Evolutionary conservation across 352 stramenopile genomes (phyloP).

Genomic region (Phytophthora citrophthora): DNA sequence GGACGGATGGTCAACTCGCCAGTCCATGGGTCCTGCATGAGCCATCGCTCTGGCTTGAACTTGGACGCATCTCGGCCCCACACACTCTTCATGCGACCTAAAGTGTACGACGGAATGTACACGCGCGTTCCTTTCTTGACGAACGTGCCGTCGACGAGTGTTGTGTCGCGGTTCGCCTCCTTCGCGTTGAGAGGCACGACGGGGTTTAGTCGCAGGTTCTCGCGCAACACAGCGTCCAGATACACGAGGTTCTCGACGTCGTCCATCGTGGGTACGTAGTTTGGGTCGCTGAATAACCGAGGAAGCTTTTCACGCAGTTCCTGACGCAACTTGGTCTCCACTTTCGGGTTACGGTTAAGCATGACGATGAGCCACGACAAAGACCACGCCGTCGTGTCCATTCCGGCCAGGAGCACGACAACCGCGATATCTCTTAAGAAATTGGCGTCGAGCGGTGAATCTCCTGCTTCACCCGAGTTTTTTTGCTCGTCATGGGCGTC

Average conservation of each 20-base stretch:
- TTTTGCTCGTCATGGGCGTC: constrained; percentile 35
- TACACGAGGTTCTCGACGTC: constrained; percentile 64
- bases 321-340: constrained; percentile 47
- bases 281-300: constrained; percentile 30
- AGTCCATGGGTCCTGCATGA: constrained; percentile 43
- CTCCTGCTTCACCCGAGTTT: constrained; percentile 15
- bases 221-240: constrained; percentile 60
- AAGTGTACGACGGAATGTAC: constrained; percentile 62
- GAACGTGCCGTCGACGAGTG: constrained; percentile 60
- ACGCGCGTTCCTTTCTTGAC: constrained; percentile 55
- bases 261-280: constrained; percentile 48
- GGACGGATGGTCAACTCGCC: constrained; percentile 30
- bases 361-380: constrained; percentile 78
- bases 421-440: constrained; percentile 77
- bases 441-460: constrained; percentile 38
- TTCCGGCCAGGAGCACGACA: constrained; percentile 70
- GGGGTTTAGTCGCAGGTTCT: constrained; percentile 76
- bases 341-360: constrained; percentile 64
- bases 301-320: constrained; percentile 57
- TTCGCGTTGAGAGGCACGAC: constrained; percentile 64
- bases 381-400: constrained; percentile 77
- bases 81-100: constrained; percentile 51
- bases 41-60: constrained; percentile 71
- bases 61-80: constrained; percentile 64
- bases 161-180: constrained; percentile 56